Evolutionary conservation across 1,284 basidiomycete species (phyloP).

Genomic region (Erythrobasidium hasegawianum): DNA sequence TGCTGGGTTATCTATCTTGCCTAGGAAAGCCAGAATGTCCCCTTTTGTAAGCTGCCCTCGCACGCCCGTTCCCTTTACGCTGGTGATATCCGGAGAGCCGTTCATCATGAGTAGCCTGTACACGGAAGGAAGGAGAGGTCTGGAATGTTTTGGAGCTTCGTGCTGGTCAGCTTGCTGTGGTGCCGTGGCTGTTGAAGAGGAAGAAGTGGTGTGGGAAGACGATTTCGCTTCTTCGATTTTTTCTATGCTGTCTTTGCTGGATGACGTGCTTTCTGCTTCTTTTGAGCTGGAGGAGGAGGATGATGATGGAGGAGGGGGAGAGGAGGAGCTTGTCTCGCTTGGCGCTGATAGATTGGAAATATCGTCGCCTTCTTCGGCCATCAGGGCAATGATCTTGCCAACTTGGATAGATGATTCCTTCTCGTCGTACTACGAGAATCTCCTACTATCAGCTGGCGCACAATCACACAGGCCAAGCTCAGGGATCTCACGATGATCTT

Average conservation of each 20-base stretch:
- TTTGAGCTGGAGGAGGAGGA: constrained; percentile 21
- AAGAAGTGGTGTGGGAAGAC: constrained; percentile 21
- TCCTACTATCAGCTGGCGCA: background rate
- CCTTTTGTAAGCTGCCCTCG: constrained; percentile 52
- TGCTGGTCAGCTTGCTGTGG: background rate
- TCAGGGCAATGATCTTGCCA: constrained; percentile 49
- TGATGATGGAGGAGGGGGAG: background rate
- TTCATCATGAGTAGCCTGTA: constrained; percentile 46
- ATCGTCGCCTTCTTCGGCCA: constrained; percentile 53
- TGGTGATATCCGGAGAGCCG: constrained; percentile 44
- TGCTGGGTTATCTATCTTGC: constrained; percentile 42
- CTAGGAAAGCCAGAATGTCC: constrained; percentile 50
- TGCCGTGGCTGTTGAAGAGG: constrained; percentile 6
- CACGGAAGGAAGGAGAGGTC: constrained; percentile 49
- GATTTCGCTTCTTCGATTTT: constrained; percentile 18
- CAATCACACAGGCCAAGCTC: background rate
- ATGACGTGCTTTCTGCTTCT: constrained; percentile 9
- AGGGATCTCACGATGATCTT: constrained; percentile 47
- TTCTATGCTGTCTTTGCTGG: constrained; percentile 7
- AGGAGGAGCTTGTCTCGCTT: constrained; percentile 34
- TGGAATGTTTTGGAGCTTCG: constrained; percentile 22
- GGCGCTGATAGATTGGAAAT: constrained; percentile 47
- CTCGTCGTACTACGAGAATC: constrained; percentile 7
- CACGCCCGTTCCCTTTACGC: constrained; percentile 51
- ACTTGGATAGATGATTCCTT: constrained; percentile 46